Evolutionary conservation across 2,329 filamentous ascomycete species (phyloP).

Genomic region (Colletotrichum spinosum): DNA sequence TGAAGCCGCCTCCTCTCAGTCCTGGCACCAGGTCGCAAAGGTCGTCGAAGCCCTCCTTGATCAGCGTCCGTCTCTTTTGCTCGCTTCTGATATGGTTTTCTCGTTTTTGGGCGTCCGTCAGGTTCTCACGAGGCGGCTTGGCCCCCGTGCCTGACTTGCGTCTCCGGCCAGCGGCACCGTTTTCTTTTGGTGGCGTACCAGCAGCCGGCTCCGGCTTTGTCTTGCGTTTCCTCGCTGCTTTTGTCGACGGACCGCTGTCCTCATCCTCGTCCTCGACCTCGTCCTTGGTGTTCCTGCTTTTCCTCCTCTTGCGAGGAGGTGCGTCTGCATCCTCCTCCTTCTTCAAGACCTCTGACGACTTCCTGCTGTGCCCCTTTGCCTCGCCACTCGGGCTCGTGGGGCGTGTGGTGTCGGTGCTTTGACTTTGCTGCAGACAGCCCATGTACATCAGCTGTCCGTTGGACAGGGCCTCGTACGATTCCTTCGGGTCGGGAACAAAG

Average conservation of each 20-base stretch:
- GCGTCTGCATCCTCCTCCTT: slow-evolving; percentile 53
- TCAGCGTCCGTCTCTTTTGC: slow-evolving; percentile 85
- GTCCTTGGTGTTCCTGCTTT: slow-evolving; percentile 62
- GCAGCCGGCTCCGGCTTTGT: slow-evolving; percentile 55
- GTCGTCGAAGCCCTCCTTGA: slow-evolving; percentile 85
- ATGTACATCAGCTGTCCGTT: slow-evolving; percentile 67
- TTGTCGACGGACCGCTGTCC: slow-evolving; percentile 46
- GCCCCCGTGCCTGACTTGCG: slow-evolving; percentile 60
- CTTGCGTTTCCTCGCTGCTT: slow-evolving; percentile 59
- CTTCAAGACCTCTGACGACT: slow-evolving; percentile 42
- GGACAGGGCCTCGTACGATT: slow-evolving; percentile 68
- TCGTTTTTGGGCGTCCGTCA: slow-evolving; percentile 83
- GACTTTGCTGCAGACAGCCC: slow-evolving; percentile 66
- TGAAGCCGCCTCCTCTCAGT: slow-evolving; percentile 78
- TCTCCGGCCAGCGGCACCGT: slow-evolving; percentile 55
- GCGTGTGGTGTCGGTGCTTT: slow-evolving; percentile 70
- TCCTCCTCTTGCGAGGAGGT: slow-evolving; percentile 64
- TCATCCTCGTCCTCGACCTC: slow-evolving; percentile 54
- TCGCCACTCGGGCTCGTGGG: slow-evolving; percentile 64
- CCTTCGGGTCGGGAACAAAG: slow-evolving; percentile 69
- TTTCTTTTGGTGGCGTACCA: slow-evolving; percentile 48
- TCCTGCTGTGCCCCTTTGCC: slow-evolving; percentile 41
- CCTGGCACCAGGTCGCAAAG: slow-evolving; percentile 82
- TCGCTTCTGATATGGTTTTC: slow-evolving; percentile 90
- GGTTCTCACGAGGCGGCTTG: slow-evolving; percentile 74